These are phyloP conservation scores for Tulasnella calospora DNA, from an alignment of 768 basidiomycete genomes.

Conservation along the genomic window DNA sequence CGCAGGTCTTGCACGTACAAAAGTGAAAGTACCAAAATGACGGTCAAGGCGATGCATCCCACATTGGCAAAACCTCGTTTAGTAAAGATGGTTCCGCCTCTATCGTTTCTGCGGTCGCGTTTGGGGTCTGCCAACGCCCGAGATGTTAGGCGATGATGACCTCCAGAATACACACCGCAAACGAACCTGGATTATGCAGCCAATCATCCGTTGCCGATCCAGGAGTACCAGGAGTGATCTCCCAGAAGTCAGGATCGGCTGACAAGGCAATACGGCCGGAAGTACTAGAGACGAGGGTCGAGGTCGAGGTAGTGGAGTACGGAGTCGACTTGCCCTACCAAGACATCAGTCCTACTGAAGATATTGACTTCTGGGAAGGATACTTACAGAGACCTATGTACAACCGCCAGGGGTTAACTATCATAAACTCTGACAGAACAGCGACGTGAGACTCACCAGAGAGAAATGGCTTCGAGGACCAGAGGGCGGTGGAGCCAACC, in stretches of 20 bases:
- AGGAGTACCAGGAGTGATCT: conserved; percentile 27
- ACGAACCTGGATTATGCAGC: conserved; percentile 25
- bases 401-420: neutral
- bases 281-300: neutral
- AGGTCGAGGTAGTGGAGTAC: neutral
- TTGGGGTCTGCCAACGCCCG: conserved; percentile 20
- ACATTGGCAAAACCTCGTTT: conserved; percentile 37
- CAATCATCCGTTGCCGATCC: conserved; percentile 27
- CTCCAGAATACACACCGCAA: neutral
- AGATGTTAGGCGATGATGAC: neutral
- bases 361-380: neutral
- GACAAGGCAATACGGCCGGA: conserved; percentile 20
- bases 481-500: neutral
- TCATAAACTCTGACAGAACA: neutral
- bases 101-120: conserved; percentile 33
- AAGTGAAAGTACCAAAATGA: conserved; percentile 33
- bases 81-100: conserved; percentile 38
- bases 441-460: neutral
- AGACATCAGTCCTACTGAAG: neutral
- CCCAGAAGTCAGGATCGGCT: conserved; percentile 26
- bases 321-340: neutral
- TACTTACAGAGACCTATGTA: neutral
- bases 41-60: conserved; percentile 37
- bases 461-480: conserved; percentile 12
- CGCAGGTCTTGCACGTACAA: conserved; percentile 29